Conservation (phyloP, 2,329 filamentous ascomycete genomes). For the Atkinsonella hypoxylon region DNA sequence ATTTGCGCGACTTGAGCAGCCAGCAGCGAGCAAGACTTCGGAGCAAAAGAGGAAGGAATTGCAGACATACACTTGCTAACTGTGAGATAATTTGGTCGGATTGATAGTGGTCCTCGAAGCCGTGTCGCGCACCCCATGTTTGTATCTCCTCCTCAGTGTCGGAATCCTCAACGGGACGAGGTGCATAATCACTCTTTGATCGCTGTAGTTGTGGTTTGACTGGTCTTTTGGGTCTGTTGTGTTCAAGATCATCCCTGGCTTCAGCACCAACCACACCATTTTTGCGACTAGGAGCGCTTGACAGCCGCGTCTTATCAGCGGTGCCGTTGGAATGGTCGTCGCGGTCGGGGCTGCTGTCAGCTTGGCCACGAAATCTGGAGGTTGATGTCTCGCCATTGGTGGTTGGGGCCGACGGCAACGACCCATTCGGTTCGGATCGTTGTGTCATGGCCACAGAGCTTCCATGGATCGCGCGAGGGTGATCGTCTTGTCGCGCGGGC, state of each 20-base stretch:
- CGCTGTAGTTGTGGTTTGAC: slow-evolving; percentile 40
- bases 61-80: slow-evolving; percentile 57
- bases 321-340: slow-evolving; percentile 16
- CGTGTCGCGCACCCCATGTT: slow-evolving; percentile 59
- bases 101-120: slow-evolving; percentile 86
- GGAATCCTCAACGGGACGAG: slow-evolving; percentile 28
- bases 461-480: slow-evolving; percentile 12
- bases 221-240: slow-evolving; percentile 25
- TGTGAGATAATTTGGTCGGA: slow-evolving; percentile 81
- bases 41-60: background rate
- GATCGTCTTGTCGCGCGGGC: slow-evolving; percentile 13
- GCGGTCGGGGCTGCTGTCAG: slow-evolving; percentile 18
- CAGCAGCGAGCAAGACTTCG: background rate
- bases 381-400: slow-evolving; percentile 19
- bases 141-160: slow-evolving; percentile 32
- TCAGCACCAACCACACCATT: slow-evolving; percentile 18
- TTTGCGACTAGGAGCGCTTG: slow-evolving; percentile 33
- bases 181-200: slow-evolving; percentile 44
- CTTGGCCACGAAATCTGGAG: slow-evolving; percentile 16
- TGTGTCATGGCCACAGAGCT: slow-evolving; percentile 19
- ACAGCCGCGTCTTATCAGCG: slow-evolving; percentile 27
- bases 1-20: slow-evolving; percentile 5
- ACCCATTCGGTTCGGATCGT: slow-evolving; percentile 21
- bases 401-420: slow-evolving; percentile 15
- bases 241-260: slow-evolving; percentile 20